Evolutionary conservation across 768 basidiomycete genomes (phyloP).

Genomic region (Pleurotus platypus): DNA sequence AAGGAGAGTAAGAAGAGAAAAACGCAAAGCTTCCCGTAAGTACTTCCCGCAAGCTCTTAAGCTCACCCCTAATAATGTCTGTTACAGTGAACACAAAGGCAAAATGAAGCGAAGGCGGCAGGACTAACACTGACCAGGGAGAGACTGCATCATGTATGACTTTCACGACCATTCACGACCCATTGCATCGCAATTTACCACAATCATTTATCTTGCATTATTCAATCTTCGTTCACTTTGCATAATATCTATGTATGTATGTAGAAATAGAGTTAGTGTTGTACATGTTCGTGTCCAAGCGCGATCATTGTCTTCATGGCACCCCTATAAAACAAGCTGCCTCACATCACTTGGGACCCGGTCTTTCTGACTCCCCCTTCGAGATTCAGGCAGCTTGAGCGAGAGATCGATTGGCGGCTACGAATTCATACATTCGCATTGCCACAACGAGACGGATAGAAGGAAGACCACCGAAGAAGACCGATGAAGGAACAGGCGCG

Average conservation of each 20-base stretch:
- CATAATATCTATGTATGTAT: neutral
- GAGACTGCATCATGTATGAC: neutral
- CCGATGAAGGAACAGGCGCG: no score
- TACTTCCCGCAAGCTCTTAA: conserved; percentile 13
- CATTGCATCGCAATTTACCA: neutral
- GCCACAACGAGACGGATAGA: no score
- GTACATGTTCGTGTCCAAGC: neutral
- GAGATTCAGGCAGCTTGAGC: no score
- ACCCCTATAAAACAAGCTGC: no score
- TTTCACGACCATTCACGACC: conserved; percentile 7
- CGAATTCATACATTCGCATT: no score
- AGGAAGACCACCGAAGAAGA: no score
- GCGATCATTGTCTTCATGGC: no score
- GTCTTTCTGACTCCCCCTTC: no score
- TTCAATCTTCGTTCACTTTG: neutral
- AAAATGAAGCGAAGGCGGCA: conserved; percentile 43
- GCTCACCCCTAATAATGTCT: conserved; percentile 4
- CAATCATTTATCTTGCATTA: conserved; percentile 3
- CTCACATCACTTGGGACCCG: no score
- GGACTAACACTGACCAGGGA: conserved; percentile 16
- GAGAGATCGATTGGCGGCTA: no score
- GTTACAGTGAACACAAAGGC: conserved; percentile 44
- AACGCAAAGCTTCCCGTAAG: conserved; percentile 56
- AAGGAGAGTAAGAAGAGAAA: conserved; percentile 87
- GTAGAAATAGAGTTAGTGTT: neutral